Evolutionary conservation across 75 land plant species (phyloP).

Genomic region (Picea sitchensis): DNA sequence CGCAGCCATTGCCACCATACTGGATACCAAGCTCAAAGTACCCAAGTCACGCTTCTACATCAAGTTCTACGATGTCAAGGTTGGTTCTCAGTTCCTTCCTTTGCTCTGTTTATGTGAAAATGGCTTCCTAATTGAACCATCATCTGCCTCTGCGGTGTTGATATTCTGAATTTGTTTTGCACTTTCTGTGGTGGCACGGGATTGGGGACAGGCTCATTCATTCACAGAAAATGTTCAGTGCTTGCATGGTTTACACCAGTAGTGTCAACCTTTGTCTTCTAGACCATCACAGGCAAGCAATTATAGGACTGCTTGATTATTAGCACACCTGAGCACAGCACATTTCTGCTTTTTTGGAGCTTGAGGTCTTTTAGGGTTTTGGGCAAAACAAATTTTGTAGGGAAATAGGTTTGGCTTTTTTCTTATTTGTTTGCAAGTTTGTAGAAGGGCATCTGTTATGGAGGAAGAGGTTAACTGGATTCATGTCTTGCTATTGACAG

Average conservation of each 20-base stretch:
- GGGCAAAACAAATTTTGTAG: conserved; percentile 3
- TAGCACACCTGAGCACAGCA: not conserved
- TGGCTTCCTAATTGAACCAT: not conserved
- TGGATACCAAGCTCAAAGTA: conserved; percentile 49
- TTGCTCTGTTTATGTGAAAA: not conserved
- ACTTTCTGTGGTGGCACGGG: not conserved
- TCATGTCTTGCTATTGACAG: conserved; percentile 17
- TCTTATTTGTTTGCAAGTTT: not conserved
- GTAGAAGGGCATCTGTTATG: not conserved
- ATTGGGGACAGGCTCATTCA: conserved; percentile 13
- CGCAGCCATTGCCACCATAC: conserved; percentile 49
- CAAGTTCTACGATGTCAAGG: conserved; percentile 68
- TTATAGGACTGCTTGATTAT: not conserved
- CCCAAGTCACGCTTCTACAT: conserved; percentile 61
- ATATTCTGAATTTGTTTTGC: conserved; percentile 2
- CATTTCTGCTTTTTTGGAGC: not conserved
- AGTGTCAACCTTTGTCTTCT: not conserved
- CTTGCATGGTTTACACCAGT: conserved; percentile 14
- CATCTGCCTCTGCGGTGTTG: not conserved
- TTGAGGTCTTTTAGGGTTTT: not conserved
- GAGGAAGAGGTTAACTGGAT: not conserved
- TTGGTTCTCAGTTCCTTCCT: not conserved
- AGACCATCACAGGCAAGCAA: conserved; percentile 8
- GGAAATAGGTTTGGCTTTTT: not conserved
- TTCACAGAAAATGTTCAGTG: conserved; percentile 10